Conservation (phyloP, 805 yeast genomes). For the Saturnispora hagleri region DNA sequence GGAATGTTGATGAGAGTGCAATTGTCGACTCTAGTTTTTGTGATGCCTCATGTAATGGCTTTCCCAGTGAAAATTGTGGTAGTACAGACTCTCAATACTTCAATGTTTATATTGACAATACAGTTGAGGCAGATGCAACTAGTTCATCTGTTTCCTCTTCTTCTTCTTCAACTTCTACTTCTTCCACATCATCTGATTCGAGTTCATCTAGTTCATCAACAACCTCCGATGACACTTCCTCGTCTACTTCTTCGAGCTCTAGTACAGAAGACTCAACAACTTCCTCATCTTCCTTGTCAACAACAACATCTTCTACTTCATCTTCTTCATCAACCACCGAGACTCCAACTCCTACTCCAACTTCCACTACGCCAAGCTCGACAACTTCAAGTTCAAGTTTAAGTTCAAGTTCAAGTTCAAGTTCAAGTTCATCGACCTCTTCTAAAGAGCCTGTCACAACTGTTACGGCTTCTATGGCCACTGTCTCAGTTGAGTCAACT, state of each 20-base stretch:
- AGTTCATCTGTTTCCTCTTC: not conserved
- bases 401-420: slow-evolving; percentile 1
- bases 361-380: slow-evolving; percentile 6
- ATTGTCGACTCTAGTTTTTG: slow-evolving; percentile 32
- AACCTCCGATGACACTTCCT: slow-evolving; percentile 10
- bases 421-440: slow-evolving; percentile 12
- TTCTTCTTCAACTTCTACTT: slow-evolving; percentile 13
- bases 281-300: slow-evolving; percentile 9
- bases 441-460: slow-evolving; percentile 16
- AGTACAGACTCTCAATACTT: slow-evolving; percentile 30
- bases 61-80: slow-evolving; percentile 57
- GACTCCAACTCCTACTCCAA: slow-evolving; percentile 7
- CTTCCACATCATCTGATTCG: slow-evolving; percentile 13
- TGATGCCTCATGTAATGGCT: slow-evolving; percentile 47
- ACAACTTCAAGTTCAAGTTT: slow-evolving; percentile 3
- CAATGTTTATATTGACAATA: slow-evolving; percentile 36
- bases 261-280: slow-evolving; percentile 9
- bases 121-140: not conserved
- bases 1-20: slow-evolving; percentile 27
- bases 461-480: slow-evolving; percentile 12
- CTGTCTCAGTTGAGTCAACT: slow-evolving; percentile 11
- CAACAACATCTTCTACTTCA: slow-evolving; percentile 12
- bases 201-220: slow-evolving; percentile 10
- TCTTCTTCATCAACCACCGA: slow-evolving; percentile 5
- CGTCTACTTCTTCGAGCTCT: slow-evolving; percentile 11